phyloP scores from a whole-genome alignment of 306 rosid genomes.

The Dryas alaskensis region DNA sequence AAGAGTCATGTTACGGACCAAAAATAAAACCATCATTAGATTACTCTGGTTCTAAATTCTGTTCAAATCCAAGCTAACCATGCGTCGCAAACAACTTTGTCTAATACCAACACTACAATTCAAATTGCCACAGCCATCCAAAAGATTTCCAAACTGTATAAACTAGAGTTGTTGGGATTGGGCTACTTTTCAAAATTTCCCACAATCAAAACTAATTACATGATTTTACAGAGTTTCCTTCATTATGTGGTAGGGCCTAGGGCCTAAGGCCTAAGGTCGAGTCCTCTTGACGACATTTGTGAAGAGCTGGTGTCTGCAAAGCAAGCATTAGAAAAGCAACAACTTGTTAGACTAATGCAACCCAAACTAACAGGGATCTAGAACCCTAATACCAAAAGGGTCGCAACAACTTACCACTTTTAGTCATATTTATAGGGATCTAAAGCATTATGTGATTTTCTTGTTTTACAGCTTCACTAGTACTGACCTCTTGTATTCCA shows the following conservation, averaged over 20 bases:
- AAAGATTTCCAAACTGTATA: not conserved
- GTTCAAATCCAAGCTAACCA: no score
- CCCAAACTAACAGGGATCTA: no score
- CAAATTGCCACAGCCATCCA: not conserved
- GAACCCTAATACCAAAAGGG: no score
- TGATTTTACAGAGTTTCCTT: not conserved
- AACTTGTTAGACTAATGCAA: not conserved
- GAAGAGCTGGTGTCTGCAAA: constrained; percentile 56
- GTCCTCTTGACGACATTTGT: constrained; percentile 34
- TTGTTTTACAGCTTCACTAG: not conserved
- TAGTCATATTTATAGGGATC: no score
- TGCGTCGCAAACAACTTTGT: no score
- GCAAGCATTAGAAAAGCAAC: not conserved
- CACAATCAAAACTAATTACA: not conserved
- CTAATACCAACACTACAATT: no score
- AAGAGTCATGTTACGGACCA: not conserved
- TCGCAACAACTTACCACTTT: no score
- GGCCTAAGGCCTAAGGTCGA: not conserved
- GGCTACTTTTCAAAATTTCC: no score
- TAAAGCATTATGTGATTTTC: no score
- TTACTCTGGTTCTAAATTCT: no score
- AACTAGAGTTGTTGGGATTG: not conserved
- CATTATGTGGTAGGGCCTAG: not conserved
- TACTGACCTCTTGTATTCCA: constrained; percentile 78
- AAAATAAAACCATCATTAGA: no score